These are phyloP conservation scores for Mycena alexandri DNA, from an alignment of 768 basidiomycete species.

Conservation along the genomic window DNA sequence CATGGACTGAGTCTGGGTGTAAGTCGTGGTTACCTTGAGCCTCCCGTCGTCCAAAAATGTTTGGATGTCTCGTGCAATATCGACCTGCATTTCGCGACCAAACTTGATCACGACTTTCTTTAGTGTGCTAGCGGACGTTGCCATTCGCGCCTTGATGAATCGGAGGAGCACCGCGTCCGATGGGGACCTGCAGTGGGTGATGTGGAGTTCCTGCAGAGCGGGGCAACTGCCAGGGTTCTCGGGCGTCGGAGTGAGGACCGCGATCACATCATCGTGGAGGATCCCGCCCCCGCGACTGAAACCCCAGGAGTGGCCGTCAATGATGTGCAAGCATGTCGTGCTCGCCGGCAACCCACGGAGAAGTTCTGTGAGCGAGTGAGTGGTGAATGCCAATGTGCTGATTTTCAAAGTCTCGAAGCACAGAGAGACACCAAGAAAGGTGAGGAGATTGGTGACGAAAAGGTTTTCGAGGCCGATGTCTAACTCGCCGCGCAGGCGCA, in stretches of 20 bases:
- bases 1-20: background rate
- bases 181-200: background rate
- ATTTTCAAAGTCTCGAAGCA: background rate
- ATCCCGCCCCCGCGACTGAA: background rate
- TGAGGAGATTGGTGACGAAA: background rate
- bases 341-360: constrained; percentile 1
- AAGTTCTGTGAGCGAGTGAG: background rate
- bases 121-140: background rate
- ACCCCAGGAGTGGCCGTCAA: too few relatives aligned
- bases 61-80: background rate
- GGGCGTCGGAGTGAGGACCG: background rate
- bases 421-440: background rate
- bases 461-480: background rate
- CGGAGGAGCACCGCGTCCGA: background rate
- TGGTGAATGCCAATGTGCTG: background rate
- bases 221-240: background rate
- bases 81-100: background rate
- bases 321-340: background rate
- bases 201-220: background rate
- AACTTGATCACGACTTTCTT: background rate
- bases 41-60: background rate
- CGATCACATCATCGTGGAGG: background rate
- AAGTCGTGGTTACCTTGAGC: background rate
- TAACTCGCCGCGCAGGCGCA: too few relatives aligned
- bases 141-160: background rate